phyloP scores from a whole-genome alignment of 108 stramenopile genomes.

The Skeletonema marinoi region DNA sequence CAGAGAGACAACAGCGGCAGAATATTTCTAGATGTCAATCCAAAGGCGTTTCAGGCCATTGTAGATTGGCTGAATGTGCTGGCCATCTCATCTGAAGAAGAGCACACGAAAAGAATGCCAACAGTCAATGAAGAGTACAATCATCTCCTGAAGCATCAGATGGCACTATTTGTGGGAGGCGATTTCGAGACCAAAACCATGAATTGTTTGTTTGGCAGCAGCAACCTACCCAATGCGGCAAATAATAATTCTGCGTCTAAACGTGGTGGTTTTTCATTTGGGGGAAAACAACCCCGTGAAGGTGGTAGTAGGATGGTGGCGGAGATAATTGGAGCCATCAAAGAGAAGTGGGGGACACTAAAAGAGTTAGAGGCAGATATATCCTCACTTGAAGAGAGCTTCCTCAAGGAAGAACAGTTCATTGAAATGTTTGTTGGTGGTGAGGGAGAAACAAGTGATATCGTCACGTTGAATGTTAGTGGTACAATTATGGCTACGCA shows the following conservation, averaged over 20 bases:
- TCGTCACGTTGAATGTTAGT: not conserved
- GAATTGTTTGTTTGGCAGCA: too few species aligned
- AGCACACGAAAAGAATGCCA: not conserved
- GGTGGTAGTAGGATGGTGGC: too few species aligned
- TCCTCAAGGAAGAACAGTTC: constrained; percentile 7
- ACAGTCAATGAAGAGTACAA: too few species aligned
- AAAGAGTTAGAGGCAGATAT: constrained; percentile 5
- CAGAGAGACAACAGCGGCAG: too few species aligned
- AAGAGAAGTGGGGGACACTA: constrained; percentile 4
- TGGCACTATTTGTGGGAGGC: too few species aligned
- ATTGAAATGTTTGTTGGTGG: not conserved
- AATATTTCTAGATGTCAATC: not conserved
- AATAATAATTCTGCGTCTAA: not conserved
- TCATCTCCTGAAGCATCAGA: too few species aligned
- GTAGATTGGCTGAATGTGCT: constrained; percentile 1
- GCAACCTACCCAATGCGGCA: not conserved
- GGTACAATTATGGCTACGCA: constrained; percentile 2
- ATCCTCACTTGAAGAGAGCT: constrained; percentile 3
- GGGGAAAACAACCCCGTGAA: too few species aligned
- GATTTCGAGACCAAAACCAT: too few species aligned
- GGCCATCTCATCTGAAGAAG: not conserved
- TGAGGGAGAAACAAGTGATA: too few species aligned
- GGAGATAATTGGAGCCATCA: not conserved
- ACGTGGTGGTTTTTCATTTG: too few species aligned
- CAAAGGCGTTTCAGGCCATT: not conserved